These are phyloP conservation scores for Pilasporangium apinafurcum DNA, from an alignment of 352 stramenopile genomes.

Conservation along the genomic window DNA sequence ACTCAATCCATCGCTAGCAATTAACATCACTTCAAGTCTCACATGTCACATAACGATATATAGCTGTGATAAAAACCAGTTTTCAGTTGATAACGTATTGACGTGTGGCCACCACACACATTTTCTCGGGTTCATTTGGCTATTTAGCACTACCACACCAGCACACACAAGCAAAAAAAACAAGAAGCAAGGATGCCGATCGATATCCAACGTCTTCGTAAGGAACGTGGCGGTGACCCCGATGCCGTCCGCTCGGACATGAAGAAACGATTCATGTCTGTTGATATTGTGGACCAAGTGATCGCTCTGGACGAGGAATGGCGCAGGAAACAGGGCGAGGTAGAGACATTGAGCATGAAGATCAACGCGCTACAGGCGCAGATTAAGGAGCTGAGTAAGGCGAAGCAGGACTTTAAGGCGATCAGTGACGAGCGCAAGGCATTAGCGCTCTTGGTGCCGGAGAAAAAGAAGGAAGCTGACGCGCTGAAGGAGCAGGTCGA, in stretches of 20 bases:
- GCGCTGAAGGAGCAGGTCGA: constrained; percentile 72
- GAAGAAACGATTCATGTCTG: constrained; percentile 90
- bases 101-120: constrained; percentile 2
- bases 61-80: constrained; percentile 1
- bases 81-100: background rate
- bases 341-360: constrained; percentile 83
- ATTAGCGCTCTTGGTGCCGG: constrained; percentile 53
- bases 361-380: constrained; percentile 80
- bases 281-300: constrained; percentile 94
- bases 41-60: no score
- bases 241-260: constrained; percentile 92
- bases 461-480: constrained; percentile 78
- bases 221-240: constrained; percentile 94
- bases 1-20: no score
- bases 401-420: constrained; percentile 82
- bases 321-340: constrained; percentile 82
- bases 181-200: constrained; percentile 92
- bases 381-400: constrained; percentile 87
- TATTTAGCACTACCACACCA: background rate
- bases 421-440: constrained; percentile 78
- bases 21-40: no score
- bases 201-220: constrained; percentile 96
- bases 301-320: constrained; percentile 91
- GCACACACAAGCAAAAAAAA: constrained; percentile 11
- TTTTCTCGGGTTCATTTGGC: background rate